phyloP scores from a whole-genome alignment of 441 rosid genomes.

The Geranium incanum region DNA sequence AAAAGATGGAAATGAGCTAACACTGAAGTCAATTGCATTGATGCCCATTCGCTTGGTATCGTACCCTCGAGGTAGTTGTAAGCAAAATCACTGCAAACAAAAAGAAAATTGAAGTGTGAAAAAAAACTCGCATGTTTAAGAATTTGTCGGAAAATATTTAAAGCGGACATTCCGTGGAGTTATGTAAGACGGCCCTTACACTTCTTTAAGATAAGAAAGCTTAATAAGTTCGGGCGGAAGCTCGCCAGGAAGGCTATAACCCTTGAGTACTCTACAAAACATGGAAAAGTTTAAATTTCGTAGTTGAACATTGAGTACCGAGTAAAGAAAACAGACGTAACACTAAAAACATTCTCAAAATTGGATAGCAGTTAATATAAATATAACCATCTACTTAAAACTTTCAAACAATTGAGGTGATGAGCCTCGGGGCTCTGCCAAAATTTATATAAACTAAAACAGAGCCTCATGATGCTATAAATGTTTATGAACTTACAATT shows the following conservation, averaged over 20 bases:
- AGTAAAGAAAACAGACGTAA: background rate
- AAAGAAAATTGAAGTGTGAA: background rate
- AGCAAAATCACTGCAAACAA: conserved; percentile 48
- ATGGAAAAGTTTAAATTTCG: background rate
- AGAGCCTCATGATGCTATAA: too few species aligned
- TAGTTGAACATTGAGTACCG: too few species aligned
- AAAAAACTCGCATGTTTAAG: background rate
- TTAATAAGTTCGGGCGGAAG: conserved; percentile 40
- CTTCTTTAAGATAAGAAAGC: conserved; percentile 30
- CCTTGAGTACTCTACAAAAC: conserved; percentile 27
- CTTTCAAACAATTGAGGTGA: too few species aligned
- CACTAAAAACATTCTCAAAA: too few species aligned
- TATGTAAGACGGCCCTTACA: conserved; percentile 29
- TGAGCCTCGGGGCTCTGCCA: too few species aligned
- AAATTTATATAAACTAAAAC: too few species aligned
- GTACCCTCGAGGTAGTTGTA: conserved; percentile 54
- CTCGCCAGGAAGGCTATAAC: conserved; percentile 36
- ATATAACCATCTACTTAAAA: too few species aligned
- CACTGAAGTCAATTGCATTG: conserved; percentile 37
- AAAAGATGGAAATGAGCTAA: conserved; percentile 23
- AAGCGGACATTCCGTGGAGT: conserved; percentile 14
- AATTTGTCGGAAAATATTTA: background rate
- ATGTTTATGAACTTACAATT: too few species aligned
- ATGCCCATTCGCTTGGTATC: conserved; percentile 58
- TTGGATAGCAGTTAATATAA: too few species aligned